Conservation (phyloP, 441 rosid genomes). For the Kokia cookei region DNA sequence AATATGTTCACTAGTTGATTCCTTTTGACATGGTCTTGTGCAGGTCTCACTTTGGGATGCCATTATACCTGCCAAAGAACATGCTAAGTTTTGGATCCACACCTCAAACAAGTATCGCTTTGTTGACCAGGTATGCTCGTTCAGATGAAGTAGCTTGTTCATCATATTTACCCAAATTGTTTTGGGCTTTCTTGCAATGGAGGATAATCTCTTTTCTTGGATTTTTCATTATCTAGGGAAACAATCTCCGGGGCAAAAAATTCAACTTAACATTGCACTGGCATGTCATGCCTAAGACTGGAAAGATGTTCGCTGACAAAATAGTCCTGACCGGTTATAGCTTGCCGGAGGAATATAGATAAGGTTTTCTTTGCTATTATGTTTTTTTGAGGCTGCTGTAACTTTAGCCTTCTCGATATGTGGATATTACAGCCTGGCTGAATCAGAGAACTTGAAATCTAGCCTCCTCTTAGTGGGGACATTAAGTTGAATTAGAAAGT, state of each 20-base stretch:
- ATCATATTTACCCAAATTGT: background rate
- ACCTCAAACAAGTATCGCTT: conserved; percentile 79
- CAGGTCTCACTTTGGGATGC: conserved; percentile 96
- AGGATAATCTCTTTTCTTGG: background rate
- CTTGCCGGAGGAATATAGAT: conserved; percentile 79
- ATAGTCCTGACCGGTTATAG: conserved; percentile 77
- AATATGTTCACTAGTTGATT: background rate
- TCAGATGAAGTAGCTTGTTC: background rate
- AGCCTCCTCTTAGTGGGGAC: conserved; percentile 1
- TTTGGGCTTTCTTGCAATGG: background rate
- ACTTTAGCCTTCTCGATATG: conserved; percentile 15
- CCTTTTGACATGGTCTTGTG: background rate
- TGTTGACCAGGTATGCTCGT: conserved; percentile 57
- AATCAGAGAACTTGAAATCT: background rate
- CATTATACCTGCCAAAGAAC: conserved; percentile 69
- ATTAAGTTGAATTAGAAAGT: background rate
- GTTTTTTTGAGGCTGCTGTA: conserved; percentile 16
- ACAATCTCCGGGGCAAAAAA: conserved; percentile 75
- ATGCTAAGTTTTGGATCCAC: conserved; percentile 67
- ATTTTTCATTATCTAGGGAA: conserved; percentile 46
- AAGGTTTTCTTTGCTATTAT: conserved; percentile 10
- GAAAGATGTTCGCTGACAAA: conserved; percentile 87
- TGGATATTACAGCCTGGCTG: background rate
- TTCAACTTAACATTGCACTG: conserved; percentile 95
- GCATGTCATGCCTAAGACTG: conserved; percentile 98